A percentile compares a stretch with the other conserved stretches of the same genome.
These are phyloP conservation scores for Mycena citricolor DNA, from an alignment of 1,284 basidiomycete genomes.

Conservation along the genomic window DNA sequence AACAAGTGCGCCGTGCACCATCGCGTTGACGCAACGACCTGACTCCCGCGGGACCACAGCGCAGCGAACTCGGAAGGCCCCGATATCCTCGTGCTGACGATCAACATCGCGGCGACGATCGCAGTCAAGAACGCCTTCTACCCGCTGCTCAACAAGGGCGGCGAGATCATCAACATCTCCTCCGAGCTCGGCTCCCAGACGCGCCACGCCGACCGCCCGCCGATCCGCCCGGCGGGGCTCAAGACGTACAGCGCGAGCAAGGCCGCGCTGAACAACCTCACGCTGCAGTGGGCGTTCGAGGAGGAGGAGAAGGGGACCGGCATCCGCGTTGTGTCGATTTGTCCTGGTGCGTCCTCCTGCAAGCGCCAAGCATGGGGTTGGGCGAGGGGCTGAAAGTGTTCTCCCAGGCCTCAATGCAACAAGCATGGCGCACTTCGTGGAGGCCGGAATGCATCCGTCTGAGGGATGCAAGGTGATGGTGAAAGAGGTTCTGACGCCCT, in stretches of 20 bases:
- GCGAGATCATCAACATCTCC: constrained; percentile 4
- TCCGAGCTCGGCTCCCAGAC: background rate
- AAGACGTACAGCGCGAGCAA: constrained; percentile 2
- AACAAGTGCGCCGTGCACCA: constrained; percentile 1
- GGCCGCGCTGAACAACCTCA: constrained; percentile 3
- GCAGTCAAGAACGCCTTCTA: background rate
- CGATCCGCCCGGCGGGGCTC: background rate
- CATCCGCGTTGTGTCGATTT: background rate
- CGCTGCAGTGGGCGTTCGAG: constrained; percentile 4
- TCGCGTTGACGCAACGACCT: background rate
- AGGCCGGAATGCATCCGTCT: background rate
- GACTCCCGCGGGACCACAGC: background rate
- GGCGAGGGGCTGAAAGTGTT: background rate
- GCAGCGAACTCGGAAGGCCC: background rate
- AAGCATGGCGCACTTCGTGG: background rate
- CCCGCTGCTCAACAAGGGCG: constrained; percentile 2
- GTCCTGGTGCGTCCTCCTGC: constrained; percentile 4
- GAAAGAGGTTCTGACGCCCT: background rate
- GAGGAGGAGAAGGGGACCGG: constrained; percentile 6
- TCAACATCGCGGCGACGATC: constrained; percentile 1
- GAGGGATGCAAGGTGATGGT: constrained; percentile 5
- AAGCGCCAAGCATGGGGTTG: too few species aligned
- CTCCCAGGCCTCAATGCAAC: constrained; percentile 6
- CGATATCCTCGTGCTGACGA: background rate
- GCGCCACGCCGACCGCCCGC: constrained; percentile 3